phyloP scores from a whole-genome alignment of 257 asterid genomes.

The Ehretia macrophylla region DNA sequence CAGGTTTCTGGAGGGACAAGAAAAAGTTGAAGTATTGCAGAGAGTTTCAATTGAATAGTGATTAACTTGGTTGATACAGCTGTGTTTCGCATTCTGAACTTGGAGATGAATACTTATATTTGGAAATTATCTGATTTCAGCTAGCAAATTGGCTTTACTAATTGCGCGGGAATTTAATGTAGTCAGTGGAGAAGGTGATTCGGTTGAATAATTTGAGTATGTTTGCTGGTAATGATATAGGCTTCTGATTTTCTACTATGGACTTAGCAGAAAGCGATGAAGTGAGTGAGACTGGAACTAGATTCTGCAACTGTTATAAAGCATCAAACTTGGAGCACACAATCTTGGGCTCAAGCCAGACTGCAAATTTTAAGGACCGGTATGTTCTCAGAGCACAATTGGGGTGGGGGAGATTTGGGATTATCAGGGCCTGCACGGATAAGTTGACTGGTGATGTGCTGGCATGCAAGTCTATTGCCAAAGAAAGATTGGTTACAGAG shows the following conservation, averaged over 20 bases:
- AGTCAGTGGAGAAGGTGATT: neutral
- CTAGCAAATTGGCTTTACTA: too few relatives aligned
- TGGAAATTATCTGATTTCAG: too few relatives aligned
- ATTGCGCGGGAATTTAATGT: too few relatives aligned
- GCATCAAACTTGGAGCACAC: constrained; percentile 26
- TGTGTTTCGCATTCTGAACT: neutral
- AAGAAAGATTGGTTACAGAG: constrained; percentile 41
- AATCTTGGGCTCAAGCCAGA: constrained; percentile 32
- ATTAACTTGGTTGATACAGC: neutral
- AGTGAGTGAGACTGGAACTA: neutral
- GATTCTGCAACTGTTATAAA: constrained; percentile 27
- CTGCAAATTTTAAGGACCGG: constrained; percentile 35
- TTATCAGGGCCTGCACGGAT: constrained; percentile 47
- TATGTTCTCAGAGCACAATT: constrained; percentile 46
- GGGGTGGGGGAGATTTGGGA: constrained; percentile 61
- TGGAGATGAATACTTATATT: neutral
- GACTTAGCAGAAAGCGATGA: constrained; percentile 17
- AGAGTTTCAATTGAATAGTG: neutral
- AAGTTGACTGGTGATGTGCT: constrained; percentile 50
- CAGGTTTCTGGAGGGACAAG: neutral
- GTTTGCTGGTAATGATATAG: constrained; percentile 3
- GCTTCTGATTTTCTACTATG: constrained; percentile 24
- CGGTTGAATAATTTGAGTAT: too few relatives aligned
- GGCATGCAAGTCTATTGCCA: constrained; percentile 62
- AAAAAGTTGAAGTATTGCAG: neutral